Conservation (phyloP, 805 yeast genomes). For the Brettanomyces bruxellensis region DNA sequence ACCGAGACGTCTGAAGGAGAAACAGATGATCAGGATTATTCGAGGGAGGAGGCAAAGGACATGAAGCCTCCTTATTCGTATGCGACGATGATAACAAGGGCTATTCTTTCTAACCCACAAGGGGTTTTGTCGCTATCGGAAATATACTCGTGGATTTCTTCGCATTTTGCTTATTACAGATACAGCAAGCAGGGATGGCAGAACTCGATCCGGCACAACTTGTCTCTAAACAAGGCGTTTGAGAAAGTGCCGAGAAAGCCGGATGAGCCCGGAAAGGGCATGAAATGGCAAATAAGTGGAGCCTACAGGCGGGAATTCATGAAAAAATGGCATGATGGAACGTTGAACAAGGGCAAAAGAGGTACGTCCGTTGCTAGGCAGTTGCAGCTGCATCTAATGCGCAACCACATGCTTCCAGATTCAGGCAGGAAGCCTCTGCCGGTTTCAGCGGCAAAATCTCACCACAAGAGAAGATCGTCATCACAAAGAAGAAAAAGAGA, state of each 20-base stretch:
- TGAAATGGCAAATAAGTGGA: slow-evolving; percentile 97
- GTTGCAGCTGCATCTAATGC: slow-evolving; percentile 63
- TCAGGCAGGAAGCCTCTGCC: slow-evolving; percentile 22
- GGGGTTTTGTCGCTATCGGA: slow-evolving; percentile 86
- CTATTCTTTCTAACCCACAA: slow-evolving; percentile 79
- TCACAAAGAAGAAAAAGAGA: no score
- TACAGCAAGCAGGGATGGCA: slow-evolving; percentile 97
- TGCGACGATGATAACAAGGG: slow-evolving; percentile 98
- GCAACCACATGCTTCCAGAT: slow-evolving; percentile 45
- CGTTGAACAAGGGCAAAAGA: slow-evolving; percentile 62
- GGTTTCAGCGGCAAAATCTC: slow-evolving; percentile 1
- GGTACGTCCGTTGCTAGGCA: slow-evolving; percentile 79
- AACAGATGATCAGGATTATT: slow-evolving; percentile 44
- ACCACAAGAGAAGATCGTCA: neutral
- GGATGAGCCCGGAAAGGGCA: slow-evolving; percentile 97
- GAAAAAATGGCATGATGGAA: slow-evolving; percentile 69
- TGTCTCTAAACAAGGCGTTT: slow-evolving; percentile 92
- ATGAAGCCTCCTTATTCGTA: slow-evolving; percentile 95
- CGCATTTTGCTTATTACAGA: slow-evolving; percentile 85
- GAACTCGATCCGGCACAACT: slow-evolving; percentile 91
- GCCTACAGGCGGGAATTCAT: slow-evolving; percentile 77
- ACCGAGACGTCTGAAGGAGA: slow-evolving; percentile 3
- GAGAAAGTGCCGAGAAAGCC: slow-evolving; percentile 95
- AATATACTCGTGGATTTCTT: slow-evolving; percentile 83
- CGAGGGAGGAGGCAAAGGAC: slow-evolving; percentile 86